Evolutionary conservation across 495 filamentous ascomycete genomes (phyloP).

Genomic region (Delitschia confertaspora): DNA sequence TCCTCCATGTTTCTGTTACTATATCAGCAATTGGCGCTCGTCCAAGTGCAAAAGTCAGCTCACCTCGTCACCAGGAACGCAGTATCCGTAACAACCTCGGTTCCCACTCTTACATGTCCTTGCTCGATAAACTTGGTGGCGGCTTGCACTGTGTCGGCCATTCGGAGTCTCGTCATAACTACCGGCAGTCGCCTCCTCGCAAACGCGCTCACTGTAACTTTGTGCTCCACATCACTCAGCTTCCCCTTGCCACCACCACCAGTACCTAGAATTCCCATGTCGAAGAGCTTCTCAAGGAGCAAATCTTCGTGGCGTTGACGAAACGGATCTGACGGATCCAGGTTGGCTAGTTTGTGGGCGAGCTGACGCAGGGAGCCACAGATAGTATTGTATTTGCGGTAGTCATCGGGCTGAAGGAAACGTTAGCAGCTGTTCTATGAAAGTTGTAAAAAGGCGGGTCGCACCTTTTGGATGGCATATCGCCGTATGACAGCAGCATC

Average conservation of each 20-base stretch:
- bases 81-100: conserved; percentile 82
- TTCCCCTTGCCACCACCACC: conserved; percentile 45
- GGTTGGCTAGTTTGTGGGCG: conserved; percentile 71
- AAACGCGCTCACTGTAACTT: conserved; percentile 77
- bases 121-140: conserved; percentile 85
- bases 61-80: conserved; percentile 61
- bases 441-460: not conserved
- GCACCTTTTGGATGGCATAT: conserved; percentile 73
- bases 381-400: conserved; percentile 79
- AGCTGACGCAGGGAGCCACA: conserved; percentile 79
- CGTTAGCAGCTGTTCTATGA: not conserved
- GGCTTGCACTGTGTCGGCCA: conserved; percentile 79
- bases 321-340: conserved; percentile 66
- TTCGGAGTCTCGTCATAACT: conserved; percentile 76
- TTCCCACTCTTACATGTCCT: conserved; percentile 88
- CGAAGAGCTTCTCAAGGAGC: conserved; percentile 78
- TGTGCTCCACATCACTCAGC: conserved; percentile 74
- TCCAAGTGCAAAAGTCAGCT: conserved; percentile 25
- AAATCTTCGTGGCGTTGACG: conserved; percentile 73
- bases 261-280: conserved; percentile 68
- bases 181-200: conserved; percentile 72
- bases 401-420: conserved; percentile 47
- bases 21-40: conserved; percentile 32
- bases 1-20: conserved; percentile 70
- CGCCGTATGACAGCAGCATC: conserved; percentile 68